Evolutionary conservation across 2,329 filamentous ascomycete genomes (phyloP), one percentile per base, ranked within the genome.

Genomic region (Shiraia bambusicola): DNA sequence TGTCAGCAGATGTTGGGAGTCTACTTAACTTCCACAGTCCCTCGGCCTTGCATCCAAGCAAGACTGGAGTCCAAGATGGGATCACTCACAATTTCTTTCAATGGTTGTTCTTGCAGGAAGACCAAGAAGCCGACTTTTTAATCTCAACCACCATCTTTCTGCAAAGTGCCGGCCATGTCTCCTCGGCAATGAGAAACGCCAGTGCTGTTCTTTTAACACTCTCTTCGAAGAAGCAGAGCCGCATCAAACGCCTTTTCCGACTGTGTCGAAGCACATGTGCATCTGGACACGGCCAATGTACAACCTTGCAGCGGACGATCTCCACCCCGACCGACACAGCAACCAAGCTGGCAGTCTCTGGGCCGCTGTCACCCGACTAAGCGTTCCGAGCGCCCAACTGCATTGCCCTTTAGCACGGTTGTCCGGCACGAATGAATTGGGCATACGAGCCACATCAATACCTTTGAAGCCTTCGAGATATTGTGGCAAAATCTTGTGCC

Each of bases 1-100:
- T 34, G 37, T 44, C 44, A 50, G 45, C 47, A 34, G 33, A 17
- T 37, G 40, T 35, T 39, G 28, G 34, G 40, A 37, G 35, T 37
- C 50, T 59, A 59, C 48, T 58, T 59, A 58, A 59, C 17, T 42
- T 34, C 42, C 42, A 30, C 22, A 33, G n/a, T 40, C 44, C 52
- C 50, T 45, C 50, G 37, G n/a, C 31, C 35, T 41, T 30, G 31
- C 19, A 27, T 24, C 22, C 11, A 8, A 37, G 33, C 4, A 24
- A 28, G 22, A 14, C 17, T 16, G 30, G 25, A 15, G 15, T 19
- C 36, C 14, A 25, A 31, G 10, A 40, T 13, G 31, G 27, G 11
- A 17, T 8, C n/a, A 43, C 50, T 45, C 45, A 41, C 49, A 17
- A 39, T 35, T 30, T 29, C 9, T 22, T 33, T 37, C n/a, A n/a